These are phyloP conservation scores for Aspergillus sp. DNA, from an alignment of 2,329 filamentous ascomycete species.

Conservation along the genomic window DNA sequence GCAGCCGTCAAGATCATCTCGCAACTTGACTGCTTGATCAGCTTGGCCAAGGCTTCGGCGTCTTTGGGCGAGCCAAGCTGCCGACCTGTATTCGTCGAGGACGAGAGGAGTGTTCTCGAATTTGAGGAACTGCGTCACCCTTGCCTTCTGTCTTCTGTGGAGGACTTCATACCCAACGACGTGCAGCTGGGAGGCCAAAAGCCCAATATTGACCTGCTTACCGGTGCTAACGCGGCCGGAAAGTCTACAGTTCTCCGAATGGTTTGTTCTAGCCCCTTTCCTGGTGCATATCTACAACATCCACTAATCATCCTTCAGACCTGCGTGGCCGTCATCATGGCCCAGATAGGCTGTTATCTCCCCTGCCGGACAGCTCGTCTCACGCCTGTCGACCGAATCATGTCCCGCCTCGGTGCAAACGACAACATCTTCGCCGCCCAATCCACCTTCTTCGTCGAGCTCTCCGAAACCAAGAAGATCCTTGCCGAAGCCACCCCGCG, in stretches of 20 bases:
- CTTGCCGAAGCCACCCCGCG: slow-evolving; percentile 86
- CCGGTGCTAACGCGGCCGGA: slow-evolving; percentile 91
- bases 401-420: slow-evolving; percentile 94
- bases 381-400: slow-evolving; percentile 92
- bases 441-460: slow-evolving; percentile 95
- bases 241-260: slow-evolving; percentile 95
- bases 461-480: slow-evolving; percentile 97
- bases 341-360: slow-evolving; percentile 88
- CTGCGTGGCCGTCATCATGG: slow-evolving; percentile 93
- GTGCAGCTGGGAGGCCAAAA: slow-evolving; percentile 72
- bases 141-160: slow-evolving; percentile 81
- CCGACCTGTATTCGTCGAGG: slow-evolving; percentile 76
- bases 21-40: slow-evolving; percentile 90
- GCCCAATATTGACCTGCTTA: slow-evolving; percentile 82
- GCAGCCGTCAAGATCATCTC: slow-evolving; percentile 82
- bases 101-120: slow-evolving; percentile 77
- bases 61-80: slow-evolving; percentile 80
- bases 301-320: slow-evolving; percentile 48
- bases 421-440: slow-evolving; percentile 99
- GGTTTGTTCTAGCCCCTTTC: slow-evolving; percentile 46
- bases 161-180: slow-evolving; percentile 95
- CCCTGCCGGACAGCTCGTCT: slow-evolving; percentile 73
- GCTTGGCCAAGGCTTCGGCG: slow-evolving; percentile 78
- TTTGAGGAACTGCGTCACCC: slow-evolving; percentile 90
- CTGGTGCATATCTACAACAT: not conserved